These are phyloP conservation scores for Ogataea henricii DNA, from an alignment of 805 yeast genomes.

Conservation along the genomic window DNA sequence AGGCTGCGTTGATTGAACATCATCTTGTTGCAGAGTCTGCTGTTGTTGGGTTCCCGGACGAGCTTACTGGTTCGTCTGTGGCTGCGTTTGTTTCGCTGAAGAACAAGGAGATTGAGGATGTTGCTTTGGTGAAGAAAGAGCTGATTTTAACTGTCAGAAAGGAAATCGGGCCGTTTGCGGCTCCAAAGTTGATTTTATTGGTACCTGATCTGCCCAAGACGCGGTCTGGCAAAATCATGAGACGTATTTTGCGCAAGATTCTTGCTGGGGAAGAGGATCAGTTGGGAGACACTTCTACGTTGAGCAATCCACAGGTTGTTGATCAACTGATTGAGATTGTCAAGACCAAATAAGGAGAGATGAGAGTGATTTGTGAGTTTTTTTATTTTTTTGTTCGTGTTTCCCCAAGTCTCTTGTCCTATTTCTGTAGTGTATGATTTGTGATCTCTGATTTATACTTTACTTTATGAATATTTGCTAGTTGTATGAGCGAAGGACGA, in stretches of 20 bases:
- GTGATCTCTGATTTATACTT: not conserved
- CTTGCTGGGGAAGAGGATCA: constrained; percentile 77
- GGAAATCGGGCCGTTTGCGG: constrained; percentile 85
- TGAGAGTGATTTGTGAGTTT: not conserved
- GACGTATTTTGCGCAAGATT: constrained; percentile 79
- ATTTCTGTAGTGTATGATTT: no score
- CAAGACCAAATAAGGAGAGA: constrained; percentile 26
- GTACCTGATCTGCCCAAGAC: constrained; percentile 84
- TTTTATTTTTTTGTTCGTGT: no score
- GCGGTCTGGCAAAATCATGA: constrained; percentile 85
- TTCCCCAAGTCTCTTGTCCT: no score
- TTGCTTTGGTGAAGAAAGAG: constrained; percentile 58
- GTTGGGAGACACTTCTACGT: constrained; percentile 76
- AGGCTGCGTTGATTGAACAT: constrained; percentile 78
- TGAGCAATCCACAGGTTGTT: constrained; percentile 76
- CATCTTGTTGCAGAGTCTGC: constrained; percentile 74
- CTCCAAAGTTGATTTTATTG: constrained; percentile 71
- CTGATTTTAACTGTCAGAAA: constrained; percentile 69
- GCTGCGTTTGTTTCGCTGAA: constrained; percentile 80
- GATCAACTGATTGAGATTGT: constrained; percentile 62
- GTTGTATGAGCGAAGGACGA: no score
- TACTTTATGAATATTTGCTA: no score
- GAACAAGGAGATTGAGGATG: constrained; percentile 49
- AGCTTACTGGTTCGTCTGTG: constrained; percentile 84
- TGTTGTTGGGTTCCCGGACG: constrained; percentile 81